Percentiles rank a stretch among this genome's conserved stretches.
phyloP scores from a whole-genome alignment of 202 grass and related monocot species.

The Carex arenaria region DNA sequence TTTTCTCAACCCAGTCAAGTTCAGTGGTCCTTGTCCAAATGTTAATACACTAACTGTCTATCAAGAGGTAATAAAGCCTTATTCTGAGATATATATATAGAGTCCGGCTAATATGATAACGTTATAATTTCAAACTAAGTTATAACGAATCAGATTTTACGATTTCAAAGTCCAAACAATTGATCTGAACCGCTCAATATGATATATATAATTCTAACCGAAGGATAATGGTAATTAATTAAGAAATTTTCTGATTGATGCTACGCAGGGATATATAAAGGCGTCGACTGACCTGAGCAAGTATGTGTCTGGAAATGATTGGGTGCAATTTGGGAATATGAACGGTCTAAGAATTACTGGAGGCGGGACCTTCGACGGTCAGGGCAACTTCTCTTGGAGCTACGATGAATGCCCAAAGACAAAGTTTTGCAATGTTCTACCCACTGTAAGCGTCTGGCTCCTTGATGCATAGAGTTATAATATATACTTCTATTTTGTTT shows the following conservation, averaged over 20 bases:
- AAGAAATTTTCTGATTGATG: not conserved
- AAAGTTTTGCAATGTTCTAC: slow-evolving; percentile 62
- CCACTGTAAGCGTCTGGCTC: slow-evolving; percentile 33
- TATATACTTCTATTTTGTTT: no score
- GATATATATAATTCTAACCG: no score
- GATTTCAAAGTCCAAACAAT: no score
- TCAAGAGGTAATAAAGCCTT: slow-evolving; percentile 31
- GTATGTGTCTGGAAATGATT: slow-evolving; percentile 38
- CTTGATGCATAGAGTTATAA: not conserved
- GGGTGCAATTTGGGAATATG: slow-evolving; percentile 61
- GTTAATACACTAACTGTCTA: no score
- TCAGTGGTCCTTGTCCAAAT: no score
- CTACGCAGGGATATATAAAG: slow-evolving; percentile 53
- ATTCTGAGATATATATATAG: no score
- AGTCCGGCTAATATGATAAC: no score
- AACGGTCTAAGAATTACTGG: slow-evolving; percentile 37
- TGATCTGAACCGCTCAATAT: no score
- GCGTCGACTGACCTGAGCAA: slow-evolving; percentile 49
- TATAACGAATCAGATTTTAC: no score
- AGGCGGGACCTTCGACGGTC: slow-evolving; percentile 56
- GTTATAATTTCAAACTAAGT: no score
- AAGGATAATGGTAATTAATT: not conserved
- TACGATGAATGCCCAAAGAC: slow-evolving; percentile 45
- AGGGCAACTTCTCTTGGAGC: slow-evolving; percentile 59
- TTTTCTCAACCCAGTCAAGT: no score